These are phyloP conservation scores for Colletotrichum agaves DNA, from an alignment of 2,329 filamentous ascomycete species.

Conservation along the genomic window DNA sequence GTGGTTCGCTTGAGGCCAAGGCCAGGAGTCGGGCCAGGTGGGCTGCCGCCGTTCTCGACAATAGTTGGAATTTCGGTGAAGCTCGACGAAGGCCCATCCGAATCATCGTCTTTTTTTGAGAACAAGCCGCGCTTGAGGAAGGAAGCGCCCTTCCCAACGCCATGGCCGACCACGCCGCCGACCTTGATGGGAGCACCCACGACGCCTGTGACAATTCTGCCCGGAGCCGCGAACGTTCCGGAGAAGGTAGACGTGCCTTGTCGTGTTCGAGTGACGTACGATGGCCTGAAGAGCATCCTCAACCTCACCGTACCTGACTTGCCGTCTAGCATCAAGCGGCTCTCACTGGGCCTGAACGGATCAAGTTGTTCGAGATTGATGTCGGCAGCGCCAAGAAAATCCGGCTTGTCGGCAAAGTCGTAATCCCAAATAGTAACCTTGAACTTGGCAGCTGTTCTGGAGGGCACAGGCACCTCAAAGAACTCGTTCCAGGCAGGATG, in stretches of 20 bases:
- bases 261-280: constrained; percentile 86
- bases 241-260: constrained; percentile 95
- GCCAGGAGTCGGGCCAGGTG: constrained; percentile 42
- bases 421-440: constrained; percentile 89
- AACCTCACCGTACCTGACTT: constrained; percentile 87
- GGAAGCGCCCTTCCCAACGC: constrained; percentile 88
- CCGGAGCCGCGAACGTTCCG: constrained; percentile 86
- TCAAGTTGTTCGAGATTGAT: constrained; percentile 85
- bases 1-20: constrained; percentile 55
- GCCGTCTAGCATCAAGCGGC: constrained; percentile 81
- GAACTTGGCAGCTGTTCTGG: constrained; percentile 86
- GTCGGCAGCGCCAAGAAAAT: constrained; percentile 81
- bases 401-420: constrained; percentile 95
- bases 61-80: constrained; percentile 49
- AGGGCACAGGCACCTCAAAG: constrained; percentile 86
- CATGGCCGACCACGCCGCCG: constrained; percentile 75
- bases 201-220: constrained; percentile 85
- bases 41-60: constrained; percentile 55
- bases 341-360: constrained; percentile 84
- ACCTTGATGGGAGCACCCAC: constrained; percentile 95
- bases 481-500: constrained; percentile 96
- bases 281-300: constrained; percentile 89
- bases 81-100: constrained; percentile 55
- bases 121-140: constrained; percentile 90
- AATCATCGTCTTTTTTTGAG: constrained; percentile 72